A percentile compares a stretch with the other conserved stretches of the same genome.
These are phyloP conservation scores for Neltuma alba DNA, from an alignment of 306 rosid genomes.

Conservation along the genomic window DNA sequence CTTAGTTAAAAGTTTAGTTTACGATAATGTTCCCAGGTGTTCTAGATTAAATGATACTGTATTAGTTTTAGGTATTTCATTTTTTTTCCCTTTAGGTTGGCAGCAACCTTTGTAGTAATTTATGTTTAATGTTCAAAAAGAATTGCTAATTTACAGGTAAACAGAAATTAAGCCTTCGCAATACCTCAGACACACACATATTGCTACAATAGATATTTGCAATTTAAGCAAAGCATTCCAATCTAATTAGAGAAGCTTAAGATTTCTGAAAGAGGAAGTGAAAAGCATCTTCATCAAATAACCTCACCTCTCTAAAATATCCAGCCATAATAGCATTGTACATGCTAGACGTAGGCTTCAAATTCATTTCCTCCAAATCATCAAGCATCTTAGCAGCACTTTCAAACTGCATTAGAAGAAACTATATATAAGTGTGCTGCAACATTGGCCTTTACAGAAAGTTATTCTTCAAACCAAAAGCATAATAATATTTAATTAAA, in stretches of 20 bases:
- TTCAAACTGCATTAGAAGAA: slow-evolving; percentile 58
- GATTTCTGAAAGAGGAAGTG: slow-evolving; percentile 1
- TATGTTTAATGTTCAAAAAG: background rate
- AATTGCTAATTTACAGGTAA: background rate
- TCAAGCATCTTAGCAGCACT: slow-evolving; percentile 66
- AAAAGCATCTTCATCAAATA: slow-evolving; percentile 27
- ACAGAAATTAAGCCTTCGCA: background rate
- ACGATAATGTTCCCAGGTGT: background rate
- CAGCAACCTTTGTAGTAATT: background rate
- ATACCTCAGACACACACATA: background rate
- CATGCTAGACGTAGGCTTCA: slow-evolving; percentile 57
- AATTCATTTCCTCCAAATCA: slow-evolving; percentile 54
- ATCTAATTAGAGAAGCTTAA: slow-evolving; percentile 18
- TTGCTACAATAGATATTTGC: slow-evolving; percentile 3
- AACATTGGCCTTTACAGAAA: background rate
- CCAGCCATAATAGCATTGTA: slow-evolving; percentile 90
- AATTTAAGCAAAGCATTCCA: slow-evolving; percentile 31
- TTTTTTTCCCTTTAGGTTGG: background rate
- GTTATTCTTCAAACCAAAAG: background rate
- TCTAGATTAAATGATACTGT: background rate
- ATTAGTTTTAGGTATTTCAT: background rate
- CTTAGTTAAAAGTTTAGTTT: background rate
- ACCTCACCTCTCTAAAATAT: slow-evolving; percentile 81
- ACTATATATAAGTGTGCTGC: slow-evolving; percentile 20
- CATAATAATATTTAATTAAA: background rate